Conservation (phyloP, 805 yeast species). For the Saccharomyces kudriavzevii region DNA sequence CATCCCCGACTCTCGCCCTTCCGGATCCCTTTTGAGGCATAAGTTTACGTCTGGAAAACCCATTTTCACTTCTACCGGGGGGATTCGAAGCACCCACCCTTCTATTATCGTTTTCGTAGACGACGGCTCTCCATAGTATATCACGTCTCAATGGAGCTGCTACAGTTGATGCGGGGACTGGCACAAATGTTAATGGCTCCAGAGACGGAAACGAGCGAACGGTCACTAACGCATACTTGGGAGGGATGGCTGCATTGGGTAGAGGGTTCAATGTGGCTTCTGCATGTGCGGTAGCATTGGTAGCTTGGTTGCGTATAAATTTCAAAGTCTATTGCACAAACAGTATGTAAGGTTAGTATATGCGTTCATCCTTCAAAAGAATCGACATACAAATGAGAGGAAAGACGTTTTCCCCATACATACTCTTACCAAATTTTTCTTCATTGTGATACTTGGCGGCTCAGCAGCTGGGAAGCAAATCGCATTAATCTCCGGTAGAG, state of each 20-base stretch:
- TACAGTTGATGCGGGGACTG: slow-evolving; percentile 65
- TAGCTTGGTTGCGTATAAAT: slow-evolving; percentile 10
- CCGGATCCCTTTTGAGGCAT: slow-evolving; percentile 92
- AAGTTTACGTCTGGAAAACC: slow-evolving; percentile 75
- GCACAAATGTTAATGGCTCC: slow-evolving; percentile 72
- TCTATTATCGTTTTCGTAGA: slow-evolving; percentile 79
- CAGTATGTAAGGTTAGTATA: slow-evolving; percentile 1
- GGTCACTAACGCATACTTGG: slow-evolving; percentile 67
- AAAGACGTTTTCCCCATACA: neutral
- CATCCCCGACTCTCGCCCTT: slow-evolving; percentile 92
- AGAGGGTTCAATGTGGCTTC: slow-evolving; percentile 1
- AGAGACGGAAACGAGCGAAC: slow-evolving; percentile 81
- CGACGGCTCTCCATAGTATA: slow-evolving; percentile 87
- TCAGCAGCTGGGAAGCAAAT: neutral
- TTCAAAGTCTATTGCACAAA: slow-evolving; percentile 3
- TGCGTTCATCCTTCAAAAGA: neutral
- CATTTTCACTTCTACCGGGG: slow-evolving; percentile 78
- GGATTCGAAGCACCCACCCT: slow-evolving; percentile 88
- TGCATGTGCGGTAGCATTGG: slow-evolving; percentile 3
- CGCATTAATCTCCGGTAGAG: neutral
- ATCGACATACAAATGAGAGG: neutral
- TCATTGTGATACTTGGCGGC: neutral
- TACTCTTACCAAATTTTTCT: neutral
- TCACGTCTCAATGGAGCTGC: slow-evolving; percentile 81
- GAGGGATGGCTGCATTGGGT: slow-evolving; percentile 39